Evolutionary conservation across 495 filamentous ascomycete species (phyloP), one percentile per base, ranked within the genome.

Genomic region (Terfezia boudieri): DNA sequence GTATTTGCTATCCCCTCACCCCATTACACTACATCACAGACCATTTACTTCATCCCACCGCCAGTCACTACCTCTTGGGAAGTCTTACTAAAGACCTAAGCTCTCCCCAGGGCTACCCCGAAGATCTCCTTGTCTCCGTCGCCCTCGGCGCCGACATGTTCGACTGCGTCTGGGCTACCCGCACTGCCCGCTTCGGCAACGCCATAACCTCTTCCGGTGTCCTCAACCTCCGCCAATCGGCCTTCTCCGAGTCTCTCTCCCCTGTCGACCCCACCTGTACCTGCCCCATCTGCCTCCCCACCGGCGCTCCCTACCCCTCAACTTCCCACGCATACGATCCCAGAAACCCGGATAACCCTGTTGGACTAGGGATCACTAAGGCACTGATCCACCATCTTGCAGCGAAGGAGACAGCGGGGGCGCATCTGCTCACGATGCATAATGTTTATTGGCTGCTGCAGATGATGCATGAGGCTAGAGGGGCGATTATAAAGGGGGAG

Each of bases 101-200:
- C 7, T 32, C 26, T 32, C 26, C 26, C 26, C 55, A 80, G 77
- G 81, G 90, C 36, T 98, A 94, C 65, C 90, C 90, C 1, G 90
- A 95, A 65, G 90, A 98, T 67, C 71, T 98, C 53, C 72, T 98
- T 11, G 86, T 98, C 12, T 86, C 84, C 52, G 74, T 93, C 11
- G 90, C 90, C 10, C 75, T 98, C 6, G 90, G 90, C 5, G 90
- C 92, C 22, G 90, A 98, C 65, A 96, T 98, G 92, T 98, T 98
- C 67, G 90, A 98, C 70, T 98, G 92, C 63, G 90, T 96, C 7
- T 98, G 92, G 92, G 92, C 89, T 8, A 98, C 90, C 23, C 75
- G 90, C 43, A 96, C 90, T 23, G 90, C 92, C 11, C 79, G 90
- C 35, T 98, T 96, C 61, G 90, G 90, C 9, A 92, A 94, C 62